Evolutionary conservation across 192 early-diverging fungal genomes (phyloP), one percentile per base, ranked within the genome.

Genomic region (Chytriomyces sp.): DNA sequence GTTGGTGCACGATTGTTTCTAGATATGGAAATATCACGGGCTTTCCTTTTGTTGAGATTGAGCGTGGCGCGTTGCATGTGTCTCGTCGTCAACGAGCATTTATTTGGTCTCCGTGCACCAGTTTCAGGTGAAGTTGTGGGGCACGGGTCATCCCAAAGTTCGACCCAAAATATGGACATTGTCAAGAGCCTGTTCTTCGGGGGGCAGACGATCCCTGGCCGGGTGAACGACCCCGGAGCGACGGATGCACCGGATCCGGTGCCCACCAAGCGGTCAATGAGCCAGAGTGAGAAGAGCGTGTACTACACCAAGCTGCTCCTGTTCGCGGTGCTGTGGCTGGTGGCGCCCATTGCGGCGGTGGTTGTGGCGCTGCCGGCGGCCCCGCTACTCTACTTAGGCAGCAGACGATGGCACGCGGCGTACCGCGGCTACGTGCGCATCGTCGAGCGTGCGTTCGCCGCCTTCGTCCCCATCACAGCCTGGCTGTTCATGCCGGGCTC

Each of bases 351-450:
- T 40, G 25, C 26, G 5, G 39, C 37, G 6, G 22, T 64, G 32
- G 12, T 26, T 10, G 17, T 30, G 5, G 44, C 12, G 6, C 4
- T 26, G 5, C 63, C 63, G 10, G 38, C 39, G 10, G 17, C 39
- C 41, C 64, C 80, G 19, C 69, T 72, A 10, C 78, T 83, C 52
- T 17, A 14, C 8, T 55, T 76, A 31, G 4, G 69, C 57, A 75
- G 70, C 0, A n/a, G n/a, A n/a, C n/a, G n/a, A n/a, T n/a, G n/a
- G n/a, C 75, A 75, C 40, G 28, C 38, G 2, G 3, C 57, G 36
- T 83, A 81, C 74, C 64, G 79, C 10, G 55, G 33, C 30, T 83
- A 75, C 64, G 80, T 85, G n/a, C 44, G 69, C 25, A 30, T 65
- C 32, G 76, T 82, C 14, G 69, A 85, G 57, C 31, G 37, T 28